A percentile compares a stretch with the other conserved stretches of the same genome.
These are phyloP conservation scores for Polychytrium aggregatum DNA, from an alignment of 192 early-diverging fungal genomes.

Conservation along the genomic window DNA sequence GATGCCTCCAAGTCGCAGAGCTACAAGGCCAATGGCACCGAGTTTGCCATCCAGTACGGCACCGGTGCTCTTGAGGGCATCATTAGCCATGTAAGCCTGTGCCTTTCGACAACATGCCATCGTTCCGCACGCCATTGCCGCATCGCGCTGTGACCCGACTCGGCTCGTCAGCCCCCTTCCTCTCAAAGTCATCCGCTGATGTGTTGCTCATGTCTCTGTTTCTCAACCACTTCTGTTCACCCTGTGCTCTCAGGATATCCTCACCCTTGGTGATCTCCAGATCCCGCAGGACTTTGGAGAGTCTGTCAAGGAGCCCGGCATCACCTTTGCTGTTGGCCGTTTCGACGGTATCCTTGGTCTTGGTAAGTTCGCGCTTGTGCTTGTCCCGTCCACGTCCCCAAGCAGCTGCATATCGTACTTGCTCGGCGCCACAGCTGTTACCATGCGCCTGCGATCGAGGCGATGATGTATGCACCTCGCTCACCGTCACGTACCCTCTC, in stretches of 20 bases:
- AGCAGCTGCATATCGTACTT: too few species aligned
- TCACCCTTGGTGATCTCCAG: constrained; percentile 61
- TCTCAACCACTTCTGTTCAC: too few species aligned
- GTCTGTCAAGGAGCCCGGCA: constrained; percentile 88
- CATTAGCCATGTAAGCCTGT: constrained; percentile 62
- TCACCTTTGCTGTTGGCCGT: constrained; percentile 86
- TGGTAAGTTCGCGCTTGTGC: constrained; percentile 33
- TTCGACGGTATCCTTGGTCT: constrained; percentile 97
- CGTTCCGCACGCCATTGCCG: too few species aligned
- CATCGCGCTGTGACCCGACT: too few species aligned
- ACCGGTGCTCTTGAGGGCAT: constrained; percentile 89
- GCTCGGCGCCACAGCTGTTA: too few species aligned
- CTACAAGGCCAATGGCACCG: constrained; percentile 81
- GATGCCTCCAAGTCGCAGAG: constrained; percentile 71
- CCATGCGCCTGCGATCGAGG: too few species aligned
- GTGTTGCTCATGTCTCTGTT: too few species aligned
- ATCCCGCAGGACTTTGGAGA: constrained; percentile 90
- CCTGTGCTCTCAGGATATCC: constrained; percentile 42
- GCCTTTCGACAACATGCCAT: constrained; percentile 1
- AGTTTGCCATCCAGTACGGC: constrained; percentile 91
- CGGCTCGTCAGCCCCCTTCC: too few species aligned
- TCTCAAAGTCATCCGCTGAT: too few species aligned
- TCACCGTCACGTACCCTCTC: too few species aligned
- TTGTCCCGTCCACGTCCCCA: too few species aligned
- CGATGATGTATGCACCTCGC: too few species aligned